Percentiles rank a stretch among this genome's conserved stretches.
Conservation (phyloP, 768 basidiomycete genomes). For the Amylocystis lapponica region DNA sequence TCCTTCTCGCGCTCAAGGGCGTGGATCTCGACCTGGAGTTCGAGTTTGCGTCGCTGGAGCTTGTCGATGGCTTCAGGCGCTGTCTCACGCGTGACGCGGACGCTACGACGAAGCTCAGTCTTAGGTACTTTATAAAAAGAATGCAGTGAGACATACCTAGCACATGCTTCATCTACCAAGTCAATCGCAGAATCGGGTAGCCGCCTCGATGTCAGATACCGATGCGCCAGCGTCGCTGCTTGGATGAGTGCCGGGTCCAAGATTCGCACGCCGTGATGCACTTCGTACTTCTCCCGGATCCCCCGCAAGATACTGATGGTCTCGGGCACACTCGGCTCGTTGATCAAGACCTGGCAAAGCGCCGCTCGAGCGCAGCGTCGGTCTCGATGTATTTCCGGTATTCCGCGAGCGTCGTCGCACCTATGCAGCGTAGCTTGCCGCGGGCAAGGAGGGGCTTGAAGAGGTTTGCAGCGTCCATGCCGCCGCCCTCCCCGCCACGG, state of each 20-base stretch:
- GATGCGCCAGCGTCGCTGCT: constrained; percentile 88
- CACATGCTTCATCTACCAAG: constrained; percentile 88
- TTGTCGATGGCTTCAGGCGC: constrained; percentile 92
- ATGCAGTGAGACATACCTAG: constrained; percentile 46
- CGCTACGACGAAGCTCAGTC: constrained; percentile 35
- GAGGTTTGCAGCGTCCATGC: constrained; percentile 91
- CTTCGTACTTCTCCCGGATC: constrained; percentile 85
- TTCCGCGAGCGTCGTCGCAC: constrained; percentile 89
- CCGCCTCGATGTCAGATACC: constrained; percentile 80
- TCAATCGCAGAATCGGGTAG: constrained; percentile 88
- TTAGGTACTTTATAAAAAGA: background rate
- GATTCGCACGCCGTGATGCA: constrained; percentile 87
- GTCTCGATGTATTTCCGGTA: constrained; percentile 93
- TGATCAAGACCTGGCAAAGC: constrained; percentile 93
- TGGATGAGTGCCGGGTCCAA: constrained; percentile 82
- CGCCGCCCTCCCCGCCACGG: constrained; percentile 72
- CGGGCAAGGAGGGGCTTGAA: constrained; percentile 90
- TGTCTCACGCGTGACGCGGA: constrained; percentile 90
- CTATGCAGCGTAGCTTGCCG: constrained; percentile 73
- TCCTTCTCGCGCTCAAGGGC: constrained; percentile 93
- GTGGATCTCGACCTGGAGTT: constrained; percentile 92
- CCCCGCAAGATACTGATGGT: constrained; percentile 93
- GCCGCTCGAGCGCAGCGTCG: constrained; percentile 84
- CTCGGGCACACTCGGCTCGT: constrained; percentile 84
- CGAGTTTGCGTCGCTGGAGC: constrained; percentile 81